Percentiles rank a stretch among this genome's conserved stretches.
Conservation (phyloP, 768 basidiomycete species). For the Russula griseocarnosa region DNA sequence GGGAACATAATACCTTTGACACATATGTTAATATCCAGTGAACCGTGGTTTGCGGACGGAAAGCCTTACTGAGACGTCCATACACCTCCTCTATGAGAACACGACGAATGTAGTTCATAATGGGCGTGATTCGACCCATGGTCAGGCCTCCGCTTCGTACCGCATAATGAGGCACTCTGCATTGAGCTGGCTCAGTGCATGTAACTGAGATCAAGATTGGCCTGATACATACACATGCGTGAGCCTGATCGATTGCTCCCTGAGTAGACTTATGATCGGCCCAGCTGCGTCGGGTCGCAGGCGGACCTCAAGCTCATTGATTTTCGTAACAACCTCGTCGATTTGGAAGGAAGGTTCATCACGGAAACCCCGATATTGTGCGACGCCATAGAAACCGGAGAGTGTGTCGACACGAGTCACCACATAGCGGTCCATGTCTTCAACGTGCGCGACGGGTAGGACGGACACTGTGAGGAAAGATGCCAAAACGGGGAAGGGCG, state of each 20-base stretch:
- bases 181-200: not conserved
- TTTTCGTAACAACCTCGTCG: conserved; percentile 47
- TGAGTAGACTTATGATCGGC: conserved; percentile 41
- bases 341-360: conserved; percentile 41
- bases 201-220: not conserved
- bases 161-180: conserved; percentile 56
- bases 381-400: conserved; percentile 57
- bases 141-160: conserved; percentile 43
- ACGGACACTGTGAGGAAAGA: conserved; percentile 63
- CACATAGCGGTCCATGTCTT: conserved; percentile 48
- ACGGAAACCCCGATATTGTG: conserved; percentile 59
- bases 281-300: conserved; percentile 37
- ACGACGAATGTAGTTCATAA: conserved; percentile 44
- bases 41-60: not conserved
- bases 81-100: conserved; percentile 62
- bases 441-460: conserved; percentile 48
- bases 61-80: conserved; percentile 48
- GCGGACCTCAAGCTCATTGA: conserved; percentile 48
- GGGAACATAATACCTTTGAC: conserved; percentile 54
- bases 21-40: not conserved
- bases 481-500: conserved; percentile 62
- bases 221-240: conserved; percentile 53
- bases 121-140: conserved; percentile 35
- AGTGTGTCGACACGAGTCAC: conserved; percentile 55
- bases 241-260: conserved; percentile 38